Percentiles rank a stretch among this genome's conserved stretches.
Evolutionary conservation across 139 green algal genomes (phyloP).

Genomic region (Micromonas commoda): DNA sequence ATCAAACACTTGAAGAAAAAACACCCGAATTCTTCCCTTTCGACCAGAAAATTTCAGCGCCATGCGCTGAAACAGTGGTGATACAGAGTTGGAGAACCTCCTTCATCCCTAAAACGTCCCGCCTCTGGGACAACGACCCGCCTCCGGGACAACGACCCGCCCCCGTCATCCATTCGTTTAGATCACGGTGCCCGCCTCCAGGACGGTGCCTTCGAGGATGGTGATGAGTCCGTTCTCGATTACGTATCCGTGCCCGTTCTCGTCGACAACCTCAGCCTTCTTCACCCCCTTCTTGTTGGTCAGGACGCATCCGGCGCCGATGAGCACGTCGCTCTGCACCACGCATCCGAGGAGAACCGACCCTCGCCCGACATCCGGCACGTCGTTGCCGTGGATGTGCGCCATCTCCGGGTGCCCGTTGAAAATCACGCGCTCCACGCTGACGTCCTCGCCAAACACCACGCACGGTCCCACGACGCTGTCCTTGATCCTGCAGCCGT

Average conservation of each 20-base stretch:
- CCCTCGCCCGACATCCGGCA: conserved; percentile 36
- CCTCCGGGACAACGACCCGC: too few species aligned
- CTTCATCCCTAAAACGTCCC: too few species aligned
- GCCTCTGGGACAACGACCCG: too few species aligned
- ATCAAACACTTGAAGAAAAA: too few species aligned
- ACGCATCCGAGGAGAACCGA: conserved; percentile 33
- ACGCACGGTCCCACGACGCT: conserved; percentile 5
- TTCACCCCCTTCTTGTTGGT: conserved; percentile 63
- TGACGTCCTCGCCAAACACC: neutral
- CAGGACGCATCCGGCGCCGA: conserved; percentile 35
- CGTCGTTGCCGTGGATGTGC: neutral
- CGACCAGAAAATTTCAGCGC: too few species aligned
- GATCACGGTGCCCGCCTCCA: conserved; percentile 9
- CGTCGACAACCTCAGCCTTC: conserved; percentile 56
- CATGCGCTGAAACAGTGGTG: too few species aligned
- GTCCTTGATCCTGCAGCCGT: neutral
- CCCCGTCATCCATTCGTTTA: too few species aligned
- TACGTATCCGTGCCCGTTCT: neutral
- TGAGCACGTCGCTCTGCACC: conserved; percentile 39
- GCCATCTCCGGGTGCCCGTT: conserved; percentile 16
- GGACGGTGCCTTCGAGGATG: neutral
- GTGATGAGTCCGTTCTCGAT: conserved; percentile 18
- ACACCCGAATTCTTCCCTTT: too few species aligned
- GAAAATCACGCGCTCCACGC: neutral
- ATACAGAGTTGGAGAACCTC: too few species aligned